Percentiles rank a stretch among this genome's conserved stretches.
Evolutionary conservation across 2,329 filamentous ascomycete genomes (phyloP).

Genomic region (Colletotrichum liaoningense): DNA sequence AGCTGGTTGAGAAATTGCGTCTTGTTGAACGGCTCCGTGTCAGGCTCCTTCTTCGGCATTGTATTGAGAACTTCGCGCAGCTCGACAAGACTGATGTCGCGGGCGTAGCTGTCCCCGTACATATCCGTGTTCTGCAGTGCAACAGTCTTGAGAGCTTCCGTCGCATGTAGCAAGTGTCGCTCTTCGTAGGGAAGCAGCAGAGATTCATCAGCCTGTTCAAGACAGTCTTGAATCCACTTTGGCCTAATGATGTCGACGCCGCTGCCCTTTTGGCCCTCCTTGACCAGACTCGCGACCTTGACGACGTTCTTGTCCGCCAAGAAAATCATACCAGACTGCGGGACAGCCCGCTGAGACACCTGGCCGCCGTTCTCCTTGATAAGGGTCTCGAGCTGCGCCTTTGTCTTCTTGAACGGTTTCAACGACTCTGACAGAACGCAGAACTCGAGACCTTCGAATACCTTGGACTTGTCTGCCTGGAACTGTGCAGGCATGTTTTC

Average conservation of each 20-base stretch:
- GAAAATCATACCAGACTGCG: conserved; percentile 72
- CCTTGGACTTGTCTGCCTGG: conserved; percentile 65
- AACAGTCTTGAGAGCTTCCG: conserved; percentile 63
- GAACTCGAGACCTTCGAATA: conserved; percentile 84
- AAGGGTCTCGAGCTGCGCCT: conserved; percentile 81
- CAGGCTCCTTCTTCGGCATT: conserved; percentile 62
- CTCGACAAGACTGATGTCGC: conserved; percentile 75
- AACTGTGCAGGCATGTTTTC: conserved; percentile 61
- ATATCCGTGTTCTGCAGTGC: conserved; percentile 76
- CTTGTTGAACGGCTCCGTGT: conserved; percentile 53
- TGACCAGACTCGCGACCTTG: conserved; percentile 86
- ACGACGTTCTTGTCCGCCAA: conserved; percentile 84
- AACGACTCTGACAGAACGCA: conserved; percentile 84
- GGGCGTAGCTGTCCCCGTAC: conserved; percentile 85
- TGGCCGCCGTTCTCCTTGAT: conserved; percentile 87
- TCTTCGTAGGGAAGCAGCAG: conserved; percentile 73
- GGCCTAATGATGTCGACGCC: conserved; percentile 80
- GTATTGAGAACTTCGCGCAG: conserved; percentile 62
- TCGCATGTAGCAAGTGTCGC: conserved; percentile 78
- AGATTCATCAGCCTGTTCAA: conserved; percentile 67
- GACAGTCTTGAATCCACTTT: conserved; percentile 85
- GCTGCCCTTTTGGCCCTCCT: conserved; percentile 77
- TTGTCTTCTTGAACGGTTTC: conserved; percentile 77
- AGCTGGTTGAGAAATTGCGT: conserved; percentile 64
- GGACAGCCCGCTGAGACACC: conserved; percentile 79